Evolutionary conservation across 1,139 yeast species (phyloP).

Genomic region (Zhuliangozyma blackwelliae): DNA sequence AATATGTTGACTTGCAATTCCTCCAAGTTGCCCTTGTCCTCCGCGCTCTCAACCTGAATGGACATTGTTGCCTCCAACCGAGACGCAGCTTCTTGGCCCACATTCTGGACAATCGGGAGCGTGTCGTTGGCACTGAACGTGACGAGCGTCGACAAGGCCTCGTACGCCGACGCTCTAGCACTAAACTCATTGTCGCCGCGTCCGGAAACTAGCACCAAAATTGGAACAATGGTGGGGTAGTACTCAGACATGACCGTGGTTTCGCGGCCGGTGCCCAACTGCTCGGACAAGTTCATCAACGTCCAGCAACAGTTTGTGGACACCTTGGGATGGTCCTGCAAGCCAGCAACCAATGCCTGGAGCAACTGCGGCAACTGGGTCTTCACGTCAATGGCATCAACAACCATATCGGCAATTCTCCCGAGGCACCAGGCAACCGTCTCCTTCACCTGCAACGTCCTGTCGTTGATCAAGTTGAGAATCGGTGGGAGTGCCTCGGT

Average conservation of each 20-base stretch:
- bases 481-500: conserved; percentile 82
- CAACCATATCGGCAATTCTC: conserved; percentile 84
- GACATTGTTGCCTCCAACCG: conserved; percentile 69
- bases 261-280: conserved; percentile 61
- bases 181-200: conserved; percentile 78
- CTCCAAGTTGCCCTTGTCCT: conserved; percentile 73
- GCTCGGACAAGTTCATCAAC: conserved; percentile 85
- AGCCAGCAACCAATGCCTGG: conserved; percentile 69
- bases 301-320: conserved; percentile 98
- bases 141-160: conserved; percentile 82
- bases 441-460: conserved; percentile 81
- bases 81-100: conserved; percentile 70
- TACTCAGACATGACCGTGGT: conserved; percentile 70
- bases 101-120: conserved; percentile 59
- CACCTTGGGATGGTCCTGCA: conserved; percentile 87
- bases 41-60: conserved; percentile 52
- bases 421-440: conserved; percentile 99
- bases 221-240: conserved; percentile 65
- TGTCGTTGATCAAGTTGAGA: conserved; percentile 66
- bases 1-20: conserved; percentile 86
- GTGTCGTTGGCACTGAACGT: conserved; percentile 70
- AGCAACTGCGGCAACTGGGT: conserved; percentile 66
- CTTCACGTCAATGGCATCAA: conserved; percentile 68
- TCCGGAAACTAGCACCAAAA: conserved; percentile 63
- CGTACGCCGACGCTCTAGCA: conserved; percentile 94